Percentiles rank a stretch among this genome's conserved stretches.
phyloP scores from a whole-genome alignment of 768 basidiomycete genomes.

The Pluteus cervinus region DNA sequence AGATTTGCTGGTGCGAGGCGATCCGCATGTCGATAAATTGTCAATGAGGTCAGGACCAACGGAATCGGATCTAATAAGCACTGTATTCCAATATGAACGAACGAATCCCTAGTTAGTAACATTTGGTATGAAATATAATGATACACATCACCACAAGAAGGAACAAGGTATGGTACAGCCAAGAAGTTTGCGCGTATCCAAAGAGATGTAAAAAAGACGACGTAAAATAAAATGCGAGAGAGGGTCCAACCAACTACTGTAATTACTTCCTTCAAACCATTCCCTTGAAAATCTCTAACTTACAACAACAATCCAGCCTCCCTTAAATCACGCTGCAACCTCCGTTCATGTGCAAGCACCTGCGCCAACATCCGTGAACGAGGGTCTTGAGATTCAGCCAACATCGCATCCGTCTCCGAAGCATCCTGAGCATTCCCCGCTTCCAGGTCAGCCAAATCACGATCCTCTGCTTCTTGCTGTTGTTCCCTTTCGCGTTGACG shows the following conservation, averaged over 20 bases:
- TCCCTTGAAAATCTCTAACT: no score
- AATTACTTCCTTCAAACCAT: no score
- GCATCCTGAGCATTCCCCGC: constrained; percentile 13
- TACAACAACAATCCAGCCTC: constrained; percentile 57
- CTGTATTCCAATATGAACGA: no score
- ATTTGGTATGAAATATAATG: no score
- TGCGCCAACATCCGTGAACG: constrained; percentile 36
- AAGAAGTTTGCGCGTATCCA: not conserved
- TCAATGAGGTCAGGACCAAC: no score
- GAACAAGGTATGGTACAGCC: not conserved
- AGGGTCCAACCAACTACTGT: no score
- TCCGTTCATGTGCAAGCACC: constrained; percentile 47
- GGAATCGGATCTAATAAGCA: no score
- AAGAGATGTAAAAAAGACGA: not conserved
- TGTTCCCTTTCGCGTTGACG: constrained; percentile 21
- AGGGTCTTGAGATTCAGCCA: constrained; percentile 35
- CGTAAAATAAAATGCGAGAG: no score
- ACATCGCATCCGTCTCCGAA: constrained; percentile 29
- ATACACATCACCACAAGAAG: not conserved
- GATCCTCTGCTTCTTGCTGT: constrained; percentile 17
- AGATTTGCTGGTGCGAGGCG: no score
- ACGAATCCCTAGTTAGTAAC: no score
- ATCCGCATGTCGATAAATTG: no score
- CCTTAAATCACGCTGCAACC: constrained; percentile 54
- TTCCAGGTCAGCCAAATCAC: constrained; percentile 25